Conservation (phyloP, 169 alveolate genomes). For the Cryptosporidium felis region DNA sequence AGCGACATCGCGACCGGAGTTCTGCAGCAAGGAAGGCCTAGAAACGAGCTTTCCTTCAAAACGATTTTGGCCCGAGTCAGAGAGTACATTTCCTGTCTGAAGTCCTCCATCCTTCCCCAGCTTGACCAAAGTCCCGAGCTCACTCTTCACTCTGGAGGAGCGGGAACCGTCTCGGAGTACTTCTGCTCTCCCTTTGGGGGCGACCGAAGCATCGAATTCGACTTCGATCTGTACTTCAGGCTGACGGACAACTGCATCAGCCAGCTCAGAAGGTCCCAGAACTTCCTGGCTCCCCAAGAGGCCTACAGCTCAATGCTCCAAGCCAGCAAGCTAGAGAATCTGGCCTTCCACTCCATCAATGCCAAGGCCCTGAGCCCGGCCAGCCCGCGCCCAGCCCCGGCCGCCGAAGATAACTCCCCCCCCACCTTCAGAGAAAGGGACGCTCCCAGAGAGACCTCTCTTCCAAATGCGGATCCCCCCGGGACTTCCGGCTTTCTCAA, state of each 20-base stretch:
- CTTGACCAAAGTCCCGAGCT: constrained; percentile 81
- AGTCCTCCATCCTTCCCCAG: constrained; percentile 77
- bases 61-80: constrained; percentile 78
- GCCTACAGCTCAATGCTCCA: constrained; percentile 43
- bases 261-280: neutral
- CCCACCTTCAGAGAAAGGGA: constrained; percentile 31
- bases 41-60: constrained; percentile 76
- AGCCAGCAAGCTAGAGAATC: constrained; percentile 12
- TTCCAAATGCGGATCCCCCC: neutral
- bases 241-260: constrained; percentile 4
- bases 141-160: constrained; percentile 84
- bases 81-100: constrained; percentile 77
- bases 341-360: neutral
- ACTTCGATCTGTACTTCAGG: constrained; percentile 29
- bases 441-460: no score
- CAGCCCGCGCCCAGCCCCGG: neutral
- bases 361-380: neutral
- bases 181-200: constrained; percentile 77
- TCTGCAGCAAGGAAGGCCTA: constrained; percentile 77
- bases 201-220: constrained; percentile 9
- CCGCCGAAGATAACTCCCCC: neutral
- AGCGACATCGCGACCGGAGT: constrained; percentile 76
- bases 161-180: constrained; percentile 78
- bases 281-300: constrained; percentile 56
- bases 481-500: neutral